Percentiles rank a stretch among this genome's conserved stretches.
These are phyloP conservation scores for Dictyostelium brefeldianum DNA, from an alignment of 78 protist species.

Conservation along the genomic window DNA sequence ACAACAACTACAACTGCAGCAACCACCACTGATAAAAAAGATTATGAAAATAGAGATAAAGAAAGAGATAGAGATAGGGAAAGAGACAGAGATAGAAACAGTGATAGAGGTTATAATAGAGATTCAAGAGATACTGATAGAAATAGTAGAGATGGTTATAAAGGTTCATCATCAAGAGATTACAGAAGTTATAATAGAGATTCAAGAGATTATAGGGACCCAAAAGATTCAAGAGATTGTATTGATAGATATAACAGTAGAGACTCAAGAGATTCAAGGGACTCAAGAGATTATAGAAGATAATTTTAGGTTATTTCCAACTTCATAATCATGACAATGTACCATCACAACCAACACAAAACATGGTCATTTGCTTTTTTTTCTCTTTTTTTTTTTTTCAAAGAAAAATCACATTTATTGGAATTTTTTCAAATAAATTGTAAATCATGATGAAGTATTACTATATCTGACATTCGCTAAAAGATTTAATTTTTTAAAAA, in stretches of 20 bases:
- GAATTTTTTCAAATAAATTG: too few species aligned
- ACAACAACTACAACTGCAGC: background rate
- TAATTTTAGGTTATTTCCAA: background rate
- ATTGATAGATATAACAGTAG: background rate
- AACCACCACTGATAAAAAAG: background rate
- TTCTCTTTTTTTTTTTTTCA: too few species aligned
- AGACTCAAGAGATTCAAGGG: background rate
- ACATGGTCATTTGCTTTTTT: background rate
- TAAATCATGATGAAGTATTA: too few species aligned
- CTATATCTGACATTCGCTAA: too few species aligned
- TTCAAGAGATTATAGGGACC: background rate
- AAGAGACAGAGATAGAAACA: conserved; percentile 3
- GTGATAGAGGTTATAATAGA: background rate
- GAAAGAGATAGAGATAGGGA: conserved; percentile 15
- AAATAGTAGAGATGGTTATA: background rate
- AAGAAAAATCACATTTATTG: too few species aligned
- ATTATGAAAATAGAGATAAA: background rate
- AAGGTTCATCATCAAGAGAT: background rate
- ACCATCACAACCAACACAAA: background rate
- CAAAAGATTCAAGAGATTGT: background rate
- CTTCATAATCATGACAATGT: too few species aligned
- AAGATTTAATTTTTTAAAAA: too few species aligned
- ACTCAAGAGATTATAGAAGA: background rate
- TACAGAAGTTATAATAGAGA: background rate
- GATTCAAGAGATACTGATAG: background rate